A percentile compares a stretch with the other conserved stretches of the same genome.
phyloP scores from a whole-genome alignment of 345 rosid species.

The Citrus trifoliata region DNA sequence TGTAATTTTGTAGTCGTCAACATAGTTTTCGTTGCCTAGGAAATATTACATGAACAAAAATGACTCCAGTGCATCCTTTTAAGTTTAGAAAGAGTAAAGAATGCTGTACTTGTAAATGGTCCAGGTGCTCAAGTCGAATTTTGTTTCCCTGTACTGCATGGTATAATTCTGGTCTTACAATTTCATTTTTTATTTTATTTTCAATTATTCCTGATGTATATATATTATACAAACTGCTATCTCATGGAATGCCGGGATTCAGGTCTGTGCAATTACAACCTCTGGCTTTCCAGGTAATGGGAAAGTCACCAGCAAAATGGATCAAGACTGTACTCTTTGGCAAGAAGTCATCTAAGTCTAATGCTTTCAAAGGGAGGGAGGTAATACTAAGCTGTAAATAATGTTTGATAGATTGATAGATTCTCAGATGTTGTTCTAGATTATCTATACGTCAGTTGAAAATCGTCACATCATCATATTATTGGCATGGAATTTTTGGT shows the following conservation, averaged over 20 bases:
- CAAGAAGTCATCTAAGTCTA: slow-evolving; percentile 72
- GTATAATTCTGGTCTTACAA: background rate
- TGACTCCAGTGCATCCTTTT: background rate
- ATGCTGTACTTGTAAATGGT: background rate
- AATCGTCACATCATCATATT: background rate
- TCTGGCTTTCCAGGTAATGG: slow-evolving; percentile 46
- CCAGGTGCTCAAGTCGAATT: background rate
- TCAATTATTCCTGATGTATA: background rate
- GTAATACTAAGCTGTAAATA: slow-evolving; percentile 29
- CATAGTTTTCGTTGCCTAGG: background rate
- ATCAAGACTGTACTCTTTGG: slow-evolving; percentile 78
- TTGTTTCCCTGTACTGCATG: background rate
- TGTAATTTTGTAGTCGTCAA: background rate
- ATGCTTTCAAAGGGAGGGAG: slow-evolving; percentile 57
- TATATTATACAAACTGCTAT: slow-evolving; percentile 1
- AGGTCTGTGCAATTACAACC: slow-evolving; percentile 16
- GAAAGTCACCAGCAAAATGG: slow-evolving; percentile 81
- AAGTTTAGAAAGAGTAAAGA: background rate
- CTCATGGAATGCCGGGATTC: slow-evolving; percentile 11
- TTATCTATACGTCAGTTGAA: background rate
- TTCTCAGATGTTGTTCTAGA: background rate
- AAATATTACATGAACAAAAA: background rate
- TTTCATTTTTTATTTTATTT: background rate
- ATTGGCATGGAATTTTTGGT: background rate
- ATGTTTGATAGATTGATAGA: background rate